Base-by-base conservation (phyloP, 768 basidiomycete genomes). In the Russula sp. region DNA sequence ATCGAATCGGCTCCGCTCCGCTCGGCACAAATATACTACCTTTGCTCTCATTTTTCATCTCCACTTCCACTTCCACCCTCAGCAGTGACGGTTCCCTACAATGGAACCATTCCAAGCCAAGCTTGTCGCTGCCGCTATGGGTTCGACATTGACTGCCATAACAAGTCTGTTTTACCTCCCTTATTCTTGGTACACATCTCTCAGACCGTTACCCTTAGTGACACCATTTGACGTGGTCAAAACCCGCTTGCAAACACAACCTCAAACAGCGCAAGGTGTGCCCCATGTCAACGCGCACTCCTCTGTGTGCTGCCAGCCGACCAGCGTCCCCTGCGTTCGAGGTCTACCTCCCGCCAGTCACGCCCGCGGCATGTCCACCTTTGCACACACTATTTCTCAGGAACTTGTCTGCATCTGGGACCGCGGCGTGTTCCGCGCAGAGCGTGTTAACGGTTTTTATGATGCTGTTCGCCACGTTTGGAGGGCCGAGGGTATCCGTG, bases 151-250 rank as follows among this genome's bases (percentile, higher is more conserved):
- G 75, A 94, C 91, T 13, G 89, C 89, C 4, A 75, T 94, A 42
- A 91, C 91, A 7, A 94, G 91, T 90, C 71, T 44, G 84, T 76
- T 5, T 10, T 13, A 37, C 35, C 40, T 37, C 22, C 51, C 32
- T 18, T 34, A 56, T 20, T 32, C 18, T 55, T 39, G 22, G 6
- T 6, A 45, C 27, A 13, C 13, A 40, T 10, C 27, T 14, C 10
- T 11, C 49, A 22, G 13, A 35, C 37, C 18, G 34, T 31, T 45
- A 16, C 55, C 47, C 47, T 57, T 72, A 98, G 96, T 99, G 97
- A 98, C 96, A 3, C 97, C 97, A 3, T 99, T 99, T 73, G 97
- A 99, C 75, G 94, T 99, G 59, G 82, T 98, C 68, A 98, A 98
- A 75, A 98, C 96, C 13, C 85, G 97, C 34, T 78, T 99, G 18